phyloP scores from a whole-genome alignment of 495 filamentous ascomycete species.

The Tuber borchii region DNA sequence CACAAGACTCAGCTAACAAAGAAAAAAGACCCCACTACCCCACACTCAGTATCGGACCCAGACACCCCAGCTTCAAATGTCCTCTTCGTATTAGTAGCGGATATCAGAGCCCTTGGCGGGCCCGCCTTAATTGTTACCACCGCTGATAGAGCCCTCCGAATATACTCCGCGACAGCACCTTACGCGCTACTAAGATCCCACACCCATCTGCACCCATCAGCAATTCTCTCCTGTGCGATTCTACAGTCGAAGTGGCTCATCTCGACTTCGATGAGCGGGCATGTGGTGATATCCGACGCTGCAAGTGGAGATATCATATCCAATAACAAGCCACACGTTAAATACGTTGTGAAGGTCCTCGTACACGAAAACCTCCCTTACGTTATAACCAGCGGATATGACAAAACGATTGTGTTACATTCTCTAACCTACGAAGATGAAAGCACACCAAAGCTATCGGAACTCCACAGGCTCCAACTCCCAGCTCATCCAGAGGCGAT shows the following conservation, averaged over 20 bases:
- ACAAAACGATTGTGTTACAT: conserved; percentile 55
- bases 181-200: conserved; percentile 26
- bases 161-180: conserved; percentile 27
- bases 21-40: conserved; percentile 25
- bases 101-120: conserved; percentile 41
- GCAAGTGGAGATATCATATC: conserved; percentile 45
- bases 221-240: conserved; percentile 40
- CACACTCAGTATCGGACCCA: conserved; percentile 19
- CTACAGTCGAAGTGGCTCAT: conserved; percentile 43
- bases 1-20: background rate
- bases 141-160: conserved; percentile 43
- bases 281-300: conserved; percentile 48
- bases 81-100: conserved; percentile 32
- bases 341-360: conserved; percentile 57
- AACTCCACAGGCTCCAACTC: conserved; percentile 50
- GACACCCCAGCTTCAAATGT: conserved; percentile 31
- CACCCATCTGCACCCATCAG: conserved; percentile 31
- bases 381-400: conserved; percentile 63
- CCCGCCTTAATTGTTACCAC: conserved; percentile 51
- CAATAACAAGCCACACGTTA: conserved; percentile 54
- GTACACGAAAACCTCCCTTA: conserved; percentile 41
- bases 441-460: conserved; percentile 38
- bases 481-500: conserved; percentile 58
- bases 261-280: conserved; percentile 60
- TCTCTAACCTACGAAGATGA: conserved; percentile 26